Conservation (phyloP, 2,329 filamentous ascomycete genomes). For the Colletotrichum trifolii region DNA sequence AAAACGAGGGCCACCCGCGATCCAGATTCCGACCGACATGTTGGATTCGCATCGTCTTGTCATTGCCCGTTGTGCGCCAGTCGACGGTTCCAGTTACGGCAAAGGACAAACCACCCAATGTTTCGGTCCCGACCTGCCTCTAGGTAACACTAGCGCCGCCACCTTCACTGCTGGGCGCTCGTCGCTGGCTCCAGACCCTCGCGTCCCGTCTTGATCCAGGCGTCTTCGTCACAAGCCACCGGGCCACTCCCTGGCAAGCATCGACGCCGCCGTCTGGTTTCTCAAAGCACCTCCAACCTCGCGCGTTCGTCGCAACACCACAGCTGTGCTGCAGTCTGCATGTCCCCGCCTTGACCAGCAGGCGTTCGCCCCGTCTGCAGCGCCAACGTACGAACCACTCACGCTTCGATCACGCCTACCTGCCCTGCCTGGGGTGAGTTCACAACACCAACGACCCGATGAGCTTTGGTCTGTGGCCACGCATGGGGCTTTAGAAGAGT, state of each 20-base stretch:
- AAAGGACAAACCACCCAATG: not conserved
- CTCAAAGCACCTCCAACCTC: constrained; percentile 1
- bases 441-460: not conserved
- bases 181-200: not conserved
- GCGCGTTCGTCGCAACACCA: constrained; percentile 11
- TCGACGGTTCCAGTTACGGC: constrained; percentile 3
- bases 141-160: constrained; percentile 1
- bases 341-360: not conserved
- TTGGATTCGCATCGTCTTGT: not conserved
- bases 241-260: not conserved
- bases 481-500: no score
- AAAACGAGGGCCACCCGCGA: not conserved
- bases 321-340: not conserved
- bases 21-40: constrained; percentile 1
- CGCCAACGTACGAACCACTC: not conserved
- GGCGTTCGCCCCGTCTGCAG: not conserved
- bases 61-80: constrained; percentile 10
- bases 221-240: constrained; percentile 2
- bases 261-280: not conserved
- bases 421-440: constrained; percentile 9
- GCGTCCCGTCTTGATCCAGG: constrained; percentile 2
- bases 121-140: not conserved
- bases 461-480: no score
- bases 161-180: not conserved
- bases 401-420: not conserved